Percentiles rank a stretch among this genome's conserved stretches.
Conservation (phyloP, 176 grass and related monocot genomes). For the Bonia amplexicaulis region DNA sequence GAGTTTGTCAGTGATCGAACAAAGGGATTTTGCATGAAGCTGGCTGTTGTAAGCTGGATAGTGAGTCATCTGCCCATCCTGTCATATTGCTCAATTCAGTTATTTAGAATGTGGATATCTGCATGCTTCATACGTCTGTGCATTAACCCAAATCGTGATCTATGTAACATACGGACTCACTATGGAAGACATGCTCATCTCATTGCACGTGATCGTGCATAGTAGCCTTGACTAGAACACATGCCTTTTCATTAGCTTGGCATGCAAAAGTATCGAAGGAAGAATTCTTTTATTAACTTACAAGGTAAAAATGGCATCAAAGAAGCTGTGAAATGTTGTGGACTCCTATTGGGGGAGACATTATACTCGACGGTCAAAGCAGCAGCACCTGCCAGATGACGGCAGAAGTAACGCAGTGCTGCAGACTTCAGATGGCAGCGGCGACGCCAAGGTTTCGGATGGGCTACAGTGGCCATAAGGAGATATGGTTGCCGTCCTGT, state of each 20-base stretch:
- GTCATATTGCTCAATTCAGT: slow-evolving; percentile 12
- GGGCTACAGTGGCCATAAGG: no score
- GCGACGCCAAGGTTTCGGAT: no score
- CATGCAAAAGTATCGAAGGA: neutral
- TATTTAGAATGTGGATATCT: slow-evolving; percentile 7
- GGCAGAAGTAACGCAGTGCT: no score
- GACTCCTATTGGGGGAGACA: no score
- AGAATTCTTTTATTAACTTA: neutral
- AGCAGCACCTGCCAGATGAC: no score
- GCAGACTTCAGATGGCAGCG: no score
- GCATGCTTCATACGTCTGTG: neutral
- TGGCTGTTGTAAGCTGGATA: slow-evolving; percentile 74
- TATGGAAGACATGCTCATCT: neutral
- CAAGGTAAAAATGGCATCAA: no score
- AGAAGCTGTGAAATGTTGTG: no score
- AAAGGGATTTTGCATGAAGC: slow-evolving; percentile 49
- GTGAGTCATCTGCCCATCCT: slow-evolving; percentile 44
- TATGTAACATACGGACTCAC: neutral
- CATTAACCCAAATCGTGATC: neutral
- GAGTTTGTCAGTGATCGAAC: slow-evolving; percentile 35
- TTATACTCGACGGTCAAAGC: no score
- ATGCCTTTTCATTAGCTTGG: neutral
- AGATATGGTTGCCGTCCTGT: no score
- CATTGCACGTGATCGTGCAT: neutral
- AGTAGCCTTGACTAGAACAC: slow-evolving; percentile 5